Evolutionary conservation across 75 land plant genomes (phyloP).

Genomic region (Ceratopteris richardii): DNA sequence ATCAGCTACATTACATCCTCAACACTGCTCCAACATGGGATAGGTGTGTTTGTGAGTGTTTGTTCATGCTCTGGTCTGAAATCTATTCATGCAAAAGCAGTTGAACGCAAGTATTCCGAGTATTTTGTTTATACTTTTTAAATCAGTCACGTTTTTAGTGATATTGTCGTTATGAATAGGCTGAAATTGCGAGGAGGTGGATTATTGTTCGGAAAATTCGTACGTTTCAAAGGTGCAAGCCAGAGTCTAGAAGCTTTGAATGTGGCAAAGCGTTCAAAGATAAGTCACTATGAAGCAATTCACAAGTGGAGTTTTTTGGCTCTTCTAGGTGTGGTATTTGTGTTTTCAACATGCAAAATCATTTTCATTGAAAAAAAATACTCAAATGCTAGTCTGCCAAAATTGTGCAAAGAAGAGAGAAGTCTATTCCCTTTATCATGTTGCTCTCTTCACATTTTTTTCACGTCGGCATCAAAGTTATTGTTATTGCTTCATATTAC

Average conservation of each 20-base stretch:
- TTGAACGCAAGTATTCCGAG: too few species aligned
- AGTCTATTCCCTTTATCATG: not conserved
- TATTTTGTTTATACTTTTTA: not conserved
- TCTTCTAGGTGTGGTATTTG: not conserved
- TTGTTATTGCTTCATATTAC: too few species aligned
- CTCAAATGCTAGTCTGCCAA: not conserved
- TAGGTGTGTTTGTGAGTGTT: not conserved
- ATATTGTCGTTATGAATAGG: not conserved
- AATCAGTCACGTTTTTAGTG: not conserved
- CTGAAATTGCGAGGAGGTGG: constrained; percentile 1
- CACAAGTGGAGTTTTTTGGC: not conserved
- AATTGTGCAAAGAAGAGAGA: not conserved
- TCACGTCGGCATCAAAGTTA: too few species aligned
- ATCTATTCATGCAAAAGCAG: too few species aligned
- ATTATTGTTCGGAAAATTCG: not conserved
- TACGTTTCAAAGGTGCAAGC: not conserved
- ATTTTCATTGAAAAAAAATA: not conserved
- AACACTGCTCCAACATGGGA: constrained; percentile 8
- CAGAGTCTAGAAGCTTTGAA: not conserved
- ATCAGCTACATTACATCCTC: not conserved
- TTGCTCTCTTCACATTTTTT: too few species aligned
- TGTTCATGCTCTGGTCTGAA: too few species aligned
- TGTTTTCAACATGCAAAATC: not conserved
- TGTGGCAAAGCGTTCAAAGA: constrained; percentile 3
- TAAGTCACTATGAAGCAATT: constrained; percentile 2